These are phyloP conservation scores for Kwoniella botswanensis DNA, from an alignment of 768 basidiomycete genomes.

Conservation along the genomic window DNA sequence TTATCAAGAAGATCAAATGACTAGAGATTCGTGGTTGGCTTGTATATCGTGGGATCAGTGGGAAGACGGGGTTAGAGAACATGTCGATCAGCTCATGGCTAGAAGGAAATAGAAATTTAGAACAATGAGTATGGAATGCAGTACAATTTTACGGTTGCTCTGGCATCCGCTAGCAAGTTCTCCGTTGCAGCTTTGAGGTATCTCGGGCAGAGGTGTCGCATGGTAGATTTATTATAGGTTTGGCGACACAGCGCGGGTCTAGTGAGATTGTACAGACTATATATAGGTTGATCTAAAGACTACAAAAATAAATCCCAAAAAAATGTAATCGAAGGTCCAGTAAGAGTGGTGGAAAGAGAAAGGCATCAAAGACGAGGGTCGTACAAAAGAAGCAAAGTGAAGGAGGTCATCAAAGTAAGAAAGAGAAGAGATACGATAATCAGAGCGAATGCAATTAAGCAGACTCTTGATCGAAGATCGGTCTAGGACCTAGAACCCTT, in stretches of 20 bases:
- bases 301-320: slow-evolving; percentile 20
- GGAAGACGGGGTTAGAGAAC: slow-evolving; percentile 33
- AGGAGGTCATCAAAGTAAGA: background rate
- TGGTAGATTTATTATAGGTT: background rate
- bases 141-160: background rate
- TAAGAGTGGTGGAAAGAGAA: no score
- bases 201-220: background rate
- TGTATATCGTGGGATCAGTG: slow-evolving; percentile 46
- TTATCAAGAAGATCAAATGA: slow-evolving; percentile 27
- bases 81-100: slow-evolving; percentile 41
- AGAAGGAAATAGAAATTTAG: slow-evolving; percentile 22
- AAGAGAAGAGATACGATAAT: background rate
- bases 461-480: slow-evolving; percentile 7
- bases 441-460: background rate
- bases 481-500: slow-evolving; percentile 36
- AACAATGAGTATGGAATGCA: background rate
- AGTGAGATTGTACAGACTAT: background rate
- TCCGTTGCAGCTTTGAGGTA: background rate
- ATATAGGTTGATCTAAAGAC: slow-evolving; percentile 10
- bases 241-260: background rate
- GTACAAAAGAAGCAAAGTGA: background rate
- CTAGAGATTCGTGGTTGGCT: slow-evolving; percentile 48
- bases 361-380: no score
- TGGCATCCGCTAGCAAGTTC: no score
- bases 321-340: no score